Percentiles rank a stretch among this genome's conserved stretches.
Evolutionary conservation across 441 rosid genomes (phyloP).

Genomic region (Theobroma grandiflorum): DNA sequence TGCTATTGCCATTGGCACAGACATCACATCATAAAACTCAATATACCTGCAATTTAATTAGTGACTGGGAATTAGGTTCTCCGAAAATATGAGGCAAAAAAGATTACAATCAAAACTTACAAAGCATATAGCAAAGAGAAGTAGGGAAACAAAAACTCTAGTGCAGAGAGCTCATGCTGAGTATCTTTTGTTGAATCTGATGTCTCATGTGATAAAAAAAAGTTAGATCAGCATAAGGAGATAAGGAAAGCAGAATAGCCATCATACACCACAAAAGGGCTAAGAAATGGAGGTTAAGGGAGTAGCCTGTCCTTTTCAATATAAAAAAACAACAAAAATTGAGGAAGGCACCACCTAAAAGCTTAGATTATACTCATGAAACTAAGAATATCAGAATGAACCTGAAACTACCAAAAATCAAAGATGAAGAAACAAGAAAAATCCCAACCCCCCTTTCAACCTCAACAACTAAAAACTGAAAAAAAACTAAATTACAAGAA

Average conservation of each 20-base stretch:
- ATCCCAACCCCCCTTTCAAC: background rate
- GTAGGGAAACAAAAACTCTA: slow-evolving; percentile 68
- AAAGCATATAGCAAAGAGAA: slow-evolving; percentile 64
- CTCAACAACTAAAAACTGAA: slow-evolving; percentile 3
- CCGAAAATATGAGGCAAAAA: slow-evolving; percentile 33
- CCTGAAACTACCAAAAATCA: slow-evolving; percentile 1
- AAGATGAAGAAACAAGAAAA: slow-evolving; percentile 9
- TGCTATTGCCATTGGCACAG: slow-evolving; percentile 95
- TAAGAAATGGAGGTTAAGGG: background rate
- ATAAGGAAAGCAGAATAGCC: slow-evolving; percentile 28
- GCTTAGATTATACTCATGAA: background rate
- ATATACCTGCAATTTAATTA: slow-evolving; percentile 75
- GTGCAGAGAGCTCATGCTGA: slow-evolving; percentile 75
- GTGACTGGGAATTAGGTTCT: slow-evolving; percentile 42
- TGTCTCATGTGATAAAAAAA: slow-evolving; percentile 54
- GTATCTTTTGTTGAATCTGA: slow-evolving; percentile 73
- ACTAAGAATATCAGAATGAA: background rate
- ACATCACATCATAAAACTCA: slow-evolving; percentile 91
- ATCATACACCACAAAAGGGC: background rate
- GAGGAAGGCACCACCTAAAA: background rate
- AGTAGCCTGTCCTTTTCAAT: background rate
- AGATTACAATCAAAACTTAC: slow-evolving; percentile 50
- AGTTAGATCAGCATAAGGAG: slow-evolving; percentile 54
- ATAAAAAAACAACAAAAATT: background rate
- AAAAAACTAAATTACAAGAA: background rate